Evolutionary conservation across 2,329 filamentous ascomycete genomes (phyloP).

Genomic region (Ophiocordyceps robertsii): DNA sequence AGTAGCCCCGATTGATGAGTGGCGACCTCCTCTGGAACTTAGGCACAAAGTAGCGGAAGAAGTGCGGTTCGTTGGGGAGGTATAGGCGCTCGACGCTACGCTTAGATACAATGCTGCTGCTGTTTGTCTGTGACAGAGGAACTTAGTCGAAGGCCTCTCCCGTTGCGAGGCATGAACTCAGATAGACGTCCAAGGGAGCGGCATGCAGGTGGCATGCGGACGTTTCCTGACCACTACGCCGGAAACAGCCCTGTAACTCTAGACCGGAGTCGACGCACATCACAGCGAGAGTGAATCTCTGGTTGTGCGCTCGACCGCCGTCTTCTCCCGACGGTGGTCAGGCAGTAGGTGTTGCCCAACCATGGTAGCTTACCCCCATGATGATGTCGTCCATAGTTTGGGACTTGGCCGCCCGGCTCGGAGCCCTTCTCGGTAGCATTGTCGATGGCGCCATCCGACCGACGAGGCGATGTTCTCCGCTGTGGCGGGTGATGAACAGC

Average conservation of each 20-base stretch:
- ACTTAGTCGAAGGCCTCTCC: neutral
- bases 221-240: too few species aligned
- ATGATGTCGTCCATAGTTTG: conserved; percentile 34
- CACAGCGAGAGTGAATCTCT: neutral
- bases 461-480: too few species aligned
- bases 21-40: conserved; percentile 76
- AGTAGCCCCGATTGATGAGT: conserved; percentile 81
- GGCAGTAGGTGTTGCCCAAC: neutral
- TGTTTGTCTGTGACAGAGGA: conserved; percentile 52
- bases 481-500: too few species aligned
- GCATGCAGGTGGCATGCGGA: too few species aligned
- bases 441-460: neutral
- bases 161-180: too few species aligned
- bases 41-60: conserved; percentile 76
- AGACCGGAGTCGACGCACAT: too few species aligned
- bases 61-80: conserved; percentile 62
- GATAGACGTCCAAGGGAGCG: too few species aligned
- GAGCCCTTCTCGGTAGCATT: neutral
- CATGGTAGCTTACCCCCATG: conserved; percentile 34
- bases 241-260: too few species aligned
- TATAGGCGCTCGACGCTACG: conserved; percentile 86
- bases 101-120: conserved; percentile 84
- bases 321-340: neutral
- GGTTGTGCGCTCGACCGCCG: neutral
- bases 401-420: conserved; percentile 8